These are phyloP conservation scores for Furcasterigmium furcatum DNA, from an alignment of 2,329 filamentous ascomycete species.

Conservation along the genomic window DNA sequence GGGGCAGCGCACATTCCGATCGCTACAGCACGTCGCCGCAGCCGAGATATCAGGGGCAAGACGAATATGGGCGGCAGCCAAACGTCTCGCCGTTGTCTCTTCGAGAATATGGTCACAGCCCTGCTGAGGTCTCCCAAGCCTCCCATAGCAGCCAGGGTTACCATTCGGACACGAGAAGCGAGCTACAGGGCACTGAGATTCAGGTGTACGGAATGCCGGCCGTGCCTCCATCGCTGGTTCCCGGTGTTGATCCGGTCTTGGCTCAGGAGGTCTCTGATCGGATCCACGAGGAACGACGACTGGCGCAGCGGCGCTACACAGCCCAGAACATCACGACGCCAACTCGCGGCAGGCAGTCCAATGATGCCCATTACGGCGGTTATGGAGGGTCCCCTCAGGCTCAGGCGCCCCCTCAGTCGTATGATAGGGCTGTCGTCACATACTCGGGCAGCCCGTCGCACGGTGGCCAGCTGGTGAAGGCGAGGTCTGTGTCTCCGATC, in stretches of 20 bases:
- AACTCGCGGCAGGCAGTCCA: slow-evolving; percentile 33
- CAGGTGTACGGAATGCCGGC: slow-evolving; percentile 39
- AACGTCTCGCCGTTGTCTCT: slow-evolving; percentile 24
- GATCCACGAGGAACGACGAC: slow-evolving; percentile 52
- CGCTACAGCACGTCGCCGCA: slow-evolving; percentile 22
- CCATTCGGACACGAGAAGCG: slow-evolving; percentile 26
- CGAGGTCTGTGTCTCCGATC: slow-evolving; percentile 35
- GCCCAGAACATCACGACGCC: slow-evolving; percentile 34
- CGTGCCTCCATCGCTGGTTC: slow-evolving; percentile 55
- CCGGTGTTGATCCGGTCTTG: slow-evolving; percentile 55
- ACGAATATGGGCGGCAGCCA: slow-evolving; percentile 8
- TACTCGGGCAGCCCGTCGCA: slow-evolving; percentile 27
- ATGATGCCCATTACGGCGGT: background rate
- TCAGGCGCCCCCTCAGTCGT: slow-evolving; percentile 33
- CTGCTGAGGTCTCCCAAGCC: slow-evolving; percentile 22
- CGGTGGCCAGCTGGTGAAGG: slow-evolving; percentile 31
- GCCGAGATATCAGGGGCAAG: slow-evolving; percentile 8
- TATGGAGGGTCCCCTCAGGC: slow-evolving; percentile 14
- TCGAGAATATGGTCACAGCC: slow-evolving; percentile 31
- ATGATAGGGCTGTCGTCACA: slow-evolving; percentile 34
- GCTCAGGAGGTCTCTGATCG: slow-evolving; percentile 55
- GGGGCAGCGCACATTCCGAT: slow-evolving; percentile 25
- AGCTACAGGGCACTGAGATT: slow-evolving; percentile 29
- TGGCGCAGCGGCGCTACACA: slow-evolving; percentile 40
- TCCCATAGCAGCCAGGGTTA: slow-evolving; percentile 24